Conservation (phyloP, 495 filamentous ascomycete species). For the Lasiosphaeris hirsuta region DNA sequence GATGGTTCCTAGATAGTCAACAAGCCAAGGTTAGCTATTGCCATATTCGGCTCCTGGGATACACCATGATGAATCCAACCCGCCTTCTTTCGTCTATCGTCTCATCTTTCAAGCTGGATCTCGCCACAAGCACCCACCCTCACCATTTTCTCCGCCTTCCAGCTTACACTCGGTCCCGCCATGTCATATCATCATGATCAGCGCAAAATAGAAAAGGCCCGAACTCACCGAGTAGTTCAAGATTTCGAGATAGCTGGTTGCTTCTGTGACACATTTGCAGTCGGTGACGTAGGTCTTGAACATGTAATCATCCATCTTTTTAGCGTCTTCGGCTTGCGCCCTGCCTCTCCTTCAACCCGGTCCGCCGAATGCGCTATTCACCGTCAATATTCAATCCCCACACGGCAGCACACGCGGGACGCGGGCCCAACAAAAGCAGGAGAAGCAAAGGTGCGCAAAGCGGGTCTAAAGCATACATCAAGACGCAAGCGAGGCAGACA, state of each 20-base stretch:
- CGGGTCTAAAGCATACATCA: too few species aligned
- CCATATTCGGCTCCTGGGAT: too few species aligned
- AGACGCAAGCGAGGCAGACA: too few species aligned
- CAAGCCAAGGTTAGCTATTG: neutral
- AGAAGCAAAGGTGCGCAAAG: too few species aligned
- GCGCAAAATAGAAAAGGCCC: neutral
- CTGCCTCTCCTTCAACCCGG: neutral
- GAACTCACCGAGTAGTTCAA: slow-evolving; percentile 51
- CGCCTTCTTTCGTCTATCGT: neutral
- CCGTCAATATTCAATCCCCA: too few species aligned
- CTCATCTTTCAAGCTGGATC: neutral
- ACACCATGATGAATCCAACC: neutral
- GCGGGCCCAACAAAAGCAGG: too few species aligned
- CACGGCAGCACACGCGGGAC: too few species aligned
- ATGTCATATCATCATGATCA: neutral
- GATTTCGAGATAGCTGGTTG: slow-evolving; percentile 52
- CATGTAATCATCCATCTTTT: slow-evolving; percentile 54
- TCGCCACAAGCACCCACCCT: neutral
- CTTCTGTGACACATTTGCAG: slow-evolving; percentile 44
- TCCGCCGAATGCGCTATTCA: too few species aligned
- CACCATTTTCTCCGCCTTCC: neutral
- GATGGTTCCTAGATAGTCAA: slow-evolving; percentile 13
- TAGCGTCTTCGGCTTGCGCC: neutral
- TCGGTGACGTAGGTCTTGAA: slow-evolving; percentile 41
- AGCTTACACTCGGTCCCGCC: neutral